Percentiles rank a stretch among this genome's conserved stretches.
Evolutionary conservation across 2,329 filamentous ascomycete species (phyloP).

Genomic region (Cladophialophora yegresii): DNA sequence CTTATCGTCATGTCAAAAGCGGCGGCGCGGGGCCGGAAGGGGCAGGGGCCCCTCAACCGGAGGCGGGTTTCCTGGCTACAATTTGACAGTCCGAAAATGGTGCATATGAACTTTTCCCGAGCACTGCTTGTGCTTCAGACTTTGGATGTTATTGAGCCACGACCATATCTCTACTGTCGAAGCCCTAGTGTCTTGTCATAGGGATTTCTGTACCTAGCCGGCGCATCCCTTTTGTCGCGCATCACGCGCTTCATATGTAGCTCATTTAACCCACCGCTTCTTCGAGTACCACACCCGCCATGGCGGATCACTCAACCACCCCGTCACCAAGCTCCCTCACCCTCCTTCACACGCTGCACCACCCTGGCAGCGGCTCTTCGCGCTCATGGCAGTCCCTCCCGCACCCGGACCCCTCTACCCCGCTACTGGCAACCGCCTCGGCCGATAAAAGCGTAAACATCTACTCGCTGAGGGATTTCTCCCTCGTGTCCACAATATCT

Average conservation of each 20-base stretch:
- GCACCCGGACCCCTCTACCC: constrained; percentile 71
- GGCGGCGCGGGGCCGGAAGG: too few relatives aligned
- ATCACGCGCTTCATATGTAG: background rate
- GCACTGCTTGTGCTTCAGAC: background rate
- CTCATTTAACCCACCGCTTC: background rate
- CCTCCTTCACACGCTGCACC: constrained; percentile 27
- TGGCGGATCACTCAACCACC: constrained; percentile 13
- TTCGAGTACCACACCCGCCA: constrained; percentile 10
- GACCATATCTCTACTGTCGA: background rate
- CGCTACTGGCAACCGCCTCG: constrained; percentile 85
- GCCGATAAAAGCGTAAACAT: constrained; percentile 83
- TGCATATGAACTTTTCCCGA: background rate
- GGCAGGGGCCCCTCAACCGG: too few relatives aligned
- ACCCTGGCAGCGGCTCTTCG: constrained; percentile 32
- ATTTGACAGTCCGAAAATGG: background rate
- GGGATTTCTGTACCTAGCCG: background rate
- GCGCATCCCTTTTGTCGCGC: background rate
- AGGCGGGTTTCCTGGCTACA: background rate
- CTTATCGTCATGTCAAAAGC: too few relatives aligned
- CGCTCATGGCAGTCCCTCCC: constrained; percentile 85
- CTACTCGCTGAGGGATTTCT: constrained; percentile 81
- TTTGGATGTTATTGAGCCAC: background rate
- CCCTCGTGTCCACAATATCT: constrained; percentile 73
- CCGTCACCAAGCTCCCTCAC: constrained; percentile 19
- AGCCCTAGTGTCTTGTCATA: background rate